Percentiles rank a stretch among this genome's conserved stretches.
Conservation (phyloP, 192 early-diverging fungal genomes). For the Backusella circina region DNA sequence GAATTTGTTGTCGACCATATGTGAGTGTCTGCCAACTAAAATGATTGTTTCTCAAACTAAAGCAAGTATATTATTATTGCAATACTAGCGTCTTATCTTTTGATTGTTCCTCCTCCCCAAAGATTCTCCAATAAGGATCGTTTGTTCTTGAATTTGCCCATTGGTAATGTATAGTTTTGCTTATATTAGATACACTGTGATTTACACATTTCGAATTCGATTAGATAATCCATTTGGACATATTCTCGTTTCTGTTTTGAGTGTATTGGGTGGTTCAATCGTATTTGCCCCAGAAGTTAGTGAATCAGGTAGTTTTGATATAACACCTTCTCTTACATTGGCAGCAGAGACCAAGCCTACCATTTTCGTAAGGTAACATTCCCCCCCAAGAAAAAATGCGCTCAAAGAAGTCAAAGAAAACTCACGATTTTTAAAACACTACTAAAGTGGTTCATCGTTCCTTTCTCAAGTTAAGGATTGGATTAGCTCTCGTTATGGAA, state of each 20-base stretch:
- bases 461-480: constrained; percentile 22
- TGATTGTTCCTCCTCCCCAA: constrained; percentile 28
- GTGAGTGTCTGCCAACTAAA: neutral
- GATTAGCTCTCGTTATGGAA: constrained; percentile 31
- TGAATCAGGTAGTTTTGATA: constrained; percentile 31
- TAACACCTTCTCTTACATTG: constrained; percentile 63
- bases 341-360: constrained; percentile 71
- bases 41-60: neutral
- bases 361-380: constrained; percentile 52
- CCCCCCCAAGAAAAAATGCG: neutral
- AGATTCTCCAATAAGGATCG: constrained; percentile 31
- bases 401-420: neutral
- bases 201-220: neutral
- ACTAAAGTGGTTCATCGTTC: constrained; percentile 25
- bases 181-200: neutral
- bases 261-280: constrained; percentile 59
- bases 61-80: neutral
- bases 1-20: constrained; percentile 9
- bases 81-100: constrained; percentile 31
- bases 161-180: constrained; percentile 27
- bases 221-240: constrained; percentile 36
- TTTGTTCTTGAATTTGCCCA: constrained; percentile 31
- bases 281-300: constrained; percentile 53
- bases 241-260: constrained; percentile 21
- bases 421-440: neutral